Evolutionary conservation across 2,329 filamentous ascomycete species (phyloP), one percentile per base, ranked within the genome.

Genomic region (Pseudovirgaria hyperparasitica): DNA sequence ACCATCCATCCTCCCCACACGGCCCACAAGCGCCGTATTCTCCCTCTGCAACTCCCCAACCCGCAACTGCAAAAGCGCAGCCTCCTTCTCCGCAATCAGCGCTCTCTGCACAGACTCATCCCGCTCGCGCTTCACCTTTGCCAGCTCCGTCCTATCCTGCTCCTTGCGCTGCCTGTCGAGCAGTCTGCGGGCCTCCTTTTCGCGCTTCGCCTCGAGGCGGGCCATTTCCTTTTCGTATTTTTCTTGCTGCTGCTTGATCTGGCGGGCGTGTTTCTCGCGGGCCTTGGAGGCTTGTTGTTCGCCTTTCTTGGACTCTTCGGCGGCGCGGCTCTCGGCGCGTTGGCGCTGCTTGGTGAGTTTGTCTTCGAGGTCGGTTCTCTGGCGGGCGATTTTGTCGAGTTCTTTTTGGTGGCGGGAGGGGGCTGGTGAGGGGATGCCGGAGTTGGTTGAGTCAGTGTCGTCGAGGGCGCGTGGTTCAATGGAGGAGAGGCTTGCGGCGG

Each of bases 131-230:
- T 61, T 60, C 16, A 65, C 41, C 9, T 55, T 46, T 1, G 52
- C 48, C 6, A 70, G 42, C 30, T 63, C 60, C 19, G 57, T 55
- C 34, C 59, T 59, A 30, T 71, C 54, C 33, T 71, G 61, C 42
- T 84, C 78, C 31, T 64, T 66, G 31, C 62, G 59, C 25, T 70
- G 69, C 54, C 72, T 72, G 36, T 72, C 65, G 36, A 81, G 70
- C 2, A 80, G 54, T 49, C 75, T 77, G 35, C 58, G 57, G 23
- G 79, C 56, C 42, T 82, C 76, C 9, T 64, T 65, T 35, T 67
- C 64, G 39, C 76, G 74, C 38, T 74, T 76, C 24, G 73, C 73
- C 38, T 77, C 70, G 27, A 76, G 70, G 44, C 76, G 80, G 22
- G 69, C 67, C 0, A 75, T 47, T 28, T 60, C 52, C 16, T 48